Conservation (phyloP, 2,329 filamentous ascomycete genomes). For the Dothideomycetes sp. region DNA sequence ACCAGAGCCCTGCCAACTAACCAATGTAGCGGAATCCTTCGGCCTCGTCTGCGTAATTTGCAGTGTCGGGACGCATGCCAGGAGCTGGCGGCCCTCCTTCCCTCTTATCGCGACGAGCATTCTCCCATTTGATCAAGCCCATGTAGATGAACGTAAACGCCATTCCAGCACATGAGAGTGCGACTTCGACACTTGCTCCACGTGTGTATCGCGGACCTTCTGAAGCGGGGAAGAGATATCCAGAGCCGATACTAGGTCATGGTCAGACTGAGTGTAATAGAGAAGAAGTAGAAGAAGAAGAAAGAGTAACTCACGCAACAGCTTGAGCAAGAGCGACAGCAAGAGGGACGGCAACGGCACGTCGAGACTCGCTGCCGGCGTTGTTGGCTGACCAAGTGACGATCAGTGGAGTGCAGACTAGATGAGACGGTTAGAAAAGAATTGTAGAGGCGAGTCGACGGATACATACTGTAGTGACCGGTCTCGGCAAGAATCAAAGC, state of each 20-base stretch:
- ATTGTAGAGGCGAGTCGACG: neutral
- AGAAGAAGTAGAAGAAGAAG: too few relatives aligned
- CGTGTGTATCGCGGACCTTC: conserved; percentile 11
- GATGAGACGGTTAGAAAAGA: neutral
- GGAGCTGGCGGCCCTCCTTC: conserved; percentile 12
- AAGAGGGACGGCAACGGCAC: conserved; percentile 14
- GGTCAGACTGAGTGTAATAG: neutral
- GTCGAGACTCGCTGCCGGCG: conserved; percentile 15
- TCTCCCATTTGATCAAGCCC: conserved; percentile 15
- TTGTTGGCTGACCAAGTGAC: conserved; percentile 16
- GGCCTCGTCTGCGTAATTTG: conserved; percentile 14
- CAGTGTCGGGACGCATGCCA: conserved; percentile 12
- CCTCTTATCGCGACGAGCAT: conserved; percentile 7
- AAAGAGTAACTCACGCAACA: conserved; percentile 12
- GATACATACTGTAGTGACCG: conserved; percentile 14
- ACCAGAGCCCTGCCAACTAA: neutral
- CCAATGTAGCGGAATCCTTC: conserved; percentile 14
- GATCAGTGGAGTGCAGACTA: conserved; percentile 14
- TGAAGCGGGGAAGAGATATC: too few relatives aligned
- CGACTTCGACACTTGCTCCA: conserved; percentile 10
- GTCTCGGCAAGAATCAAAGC: conserved; percentile 14
- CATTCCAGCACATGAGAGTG: conserved; percentile 11
- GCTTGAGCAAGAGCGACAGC: conserved; percentile 13
- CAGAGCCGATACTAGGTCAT: too few relatives aligned
- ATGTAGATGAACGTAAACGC: conserved; percentile 13